A percentile compares a stretch with the other conserved stretches of the same genome.
phyloP scores from a whole-genome alignment of 768 basidiomycete species.

The Tephrocybe sp. region DNA sequence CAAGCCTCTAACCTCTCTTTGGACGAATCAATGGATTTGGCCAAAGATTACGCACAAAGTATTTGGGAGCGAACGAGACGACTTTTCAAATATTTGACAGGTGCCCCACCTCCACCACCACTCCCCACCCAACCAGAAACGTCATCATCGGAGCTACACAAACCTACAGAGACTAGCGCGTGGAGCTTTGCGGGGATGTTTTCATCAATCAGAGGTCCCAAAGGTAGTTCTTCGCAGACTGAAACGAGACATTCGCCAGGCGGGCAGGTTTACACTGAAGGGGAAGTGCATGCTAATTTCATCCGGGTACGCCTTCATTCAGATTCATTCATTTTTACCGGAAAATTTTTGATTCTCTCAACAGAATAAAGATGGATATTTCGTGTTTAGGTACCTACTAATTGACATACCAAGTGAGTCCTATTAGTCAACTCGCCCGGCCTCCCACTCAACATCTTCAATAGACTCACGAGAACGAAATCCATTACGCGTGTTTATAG shows the following conservation, averaged over 20 bases:
- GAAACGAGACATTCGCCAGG: conserved; percentile 30
- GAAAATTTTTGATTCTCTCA: conserved; percentile 1
- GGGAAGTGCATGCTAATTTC: conserved; percentile 79
- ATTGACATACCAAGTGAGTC: conserved; percentile 77
- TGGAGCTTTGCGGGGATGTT: conserved; percentile 69
- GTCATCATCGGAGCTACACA: conserved; percentile 25
- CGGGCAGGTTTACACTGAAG: conserved; percentile 59
- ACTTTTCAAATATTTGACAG: conserved; percentile 72
- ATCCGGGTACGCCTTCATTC: conserved; percentile 56
- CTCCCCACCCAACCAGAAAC: conserved; percentile 28
- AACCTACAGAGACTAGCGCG: conserved; percentile 34
- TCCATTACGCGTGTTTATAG: conserved; percentile 67
- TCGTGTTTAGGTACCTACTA: conserved; percentile 73
- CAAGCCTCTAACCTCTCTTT: conserved; percentile 50
- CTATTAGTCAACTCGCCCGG: conserved; percentile 22
- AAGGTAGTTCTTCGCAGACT: conserved; percentile 20
- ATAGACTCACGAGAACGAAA: conserved; percentile 61
- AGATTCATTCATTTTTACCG: too few species aligned
- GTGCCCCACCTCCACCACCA: conserved; percentile 46
- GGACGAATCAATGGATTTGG: conserved; percentile 50
- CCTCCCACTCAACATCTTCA: conserved; percentile 6
- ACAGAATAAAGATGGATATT: conserved; percentile 75
- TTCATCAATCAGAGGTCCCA: conserved; percentile 52
- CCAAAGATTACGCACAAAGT: conserved; percentile 37
- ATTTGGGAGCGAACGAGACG: conserved; percentile 50